Percentiles rank a stretch among this genome's conserved stretches.
phyloP scores from a whole-genome alignment of 1,139 yeast species.

The Meyerozyma athensensis region DNA sequence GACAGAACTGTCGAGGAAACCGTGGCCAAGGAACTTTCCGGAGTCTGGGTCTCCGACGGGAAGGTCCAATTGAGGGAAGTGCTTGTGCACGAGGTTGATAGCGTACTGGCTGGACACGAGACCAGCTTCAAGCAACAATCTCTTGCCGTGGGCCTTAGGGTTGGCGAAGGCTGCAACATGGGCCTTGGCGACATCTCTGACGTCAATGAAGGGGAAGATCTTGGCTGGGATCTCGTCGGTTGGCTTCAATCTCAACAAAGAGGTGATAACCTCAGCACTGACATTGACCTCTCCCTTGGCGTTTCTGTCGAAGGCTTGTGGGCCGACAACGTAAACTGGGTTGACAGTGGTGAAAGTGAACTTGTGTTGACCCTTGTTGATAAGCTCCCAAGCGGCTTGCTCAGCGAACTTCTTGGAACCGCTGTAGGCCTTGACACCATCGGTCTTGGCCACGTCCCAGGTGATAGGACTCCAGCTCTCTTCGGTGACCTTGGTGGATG shows the following conservation, averaged over 20 bases:
- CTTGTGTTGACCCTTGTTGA: slow-evolving; percentile 6
- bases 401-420: slow-evolving; percentile 7
- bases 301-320: no score
- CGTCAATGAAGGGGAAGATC: no score
- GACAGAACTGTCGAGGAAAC: slow-evolving; percentile 7
- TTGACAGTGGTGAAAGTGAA: slow-evolving; percentile 12
- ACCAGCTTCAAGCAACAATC: slow-evolving; percentile 24
- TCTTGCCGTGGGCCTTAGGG: slow-evolving; percentile 19
- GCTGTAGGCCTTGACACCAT: slow-evolving; percentile 5
- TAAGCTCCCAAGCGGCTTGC: slow-evolving; percentile 7
- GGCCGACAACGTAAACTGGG: slow-evolving; percentile 18
- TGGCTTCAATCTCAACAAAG: neutral
- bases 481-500: slow-evolving; percentile 8
- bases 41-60: no score
- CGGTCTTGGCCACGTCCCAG: slow-evolving; percentile 6
- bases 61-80: no score
- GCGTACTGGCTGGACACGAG: no score
- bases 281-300: no score
- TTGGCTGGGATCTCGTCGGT: neutral
- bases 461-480: slow-evolving; percentile 7
- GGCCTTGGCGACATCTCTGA: no score
- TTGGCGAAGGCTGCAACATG: slow-evolving; percentile 29
- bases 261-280: neutral
- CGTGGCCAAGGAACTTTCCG: no score
- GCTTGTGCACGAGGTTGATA: no score